These are phyloP conservation scores for Plantago major DNA, from an alignment of 257 asterid genomes.

Conservation along the genomic window DNA sequence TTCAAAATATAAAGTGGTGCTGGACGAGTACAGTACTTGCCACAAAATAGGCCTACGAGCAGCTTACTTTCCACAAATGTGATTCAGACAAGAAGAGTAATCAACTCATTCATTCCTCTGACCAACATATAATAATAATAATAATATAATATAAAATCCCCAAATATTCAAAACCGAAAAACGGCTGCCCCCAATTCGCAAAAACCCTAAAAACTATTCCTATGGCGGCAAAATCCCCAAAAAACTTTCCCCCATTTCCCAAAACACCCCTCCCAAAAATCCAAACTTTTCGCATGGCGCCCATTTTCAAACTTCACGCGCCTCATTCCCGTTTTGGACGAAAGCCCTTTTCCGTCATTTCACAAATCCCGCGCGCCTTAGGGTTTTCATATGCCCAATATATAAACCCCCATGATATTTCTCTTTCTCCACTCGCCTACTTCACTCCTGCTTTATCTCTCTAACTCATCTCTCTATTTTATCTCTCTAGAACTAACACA, in stretches of 20 bases:
- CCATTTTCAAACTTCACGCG: background rate
- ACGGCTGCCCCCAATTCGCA: background rate
- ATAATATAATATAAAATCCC: too few species aligned
- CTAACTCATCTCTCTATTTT: background rate
- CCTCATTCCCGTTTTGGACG: background rate
- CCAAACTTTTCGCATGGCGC: background rate
- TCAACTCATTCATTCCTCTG: background rate
- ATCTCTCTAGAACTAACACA: too few species aligned
- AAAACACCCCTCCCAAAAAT: background rate
- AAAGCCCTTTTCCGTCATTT: slow-evolving; percentile 2
- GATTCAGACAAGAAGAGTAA: background rate
- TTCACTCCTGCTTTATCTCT: background rate
- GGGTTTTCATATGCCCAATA: slow-evolving; percentile 1
- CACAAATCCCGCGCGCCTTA: slow-evolving; percentile 6
- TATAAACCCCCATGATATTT: background rate
- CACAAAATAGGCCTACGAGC: background rate
- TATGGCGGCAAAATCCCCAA: slow-evolving; percentile 12
- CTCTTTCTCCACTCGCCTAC: background rate
- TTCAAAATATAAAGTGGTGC: too few species aligned
- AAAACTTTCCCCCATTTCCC: too few species aligned
- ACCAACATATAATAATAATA: too few species aligned
- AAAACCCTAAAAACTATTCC: background rate
- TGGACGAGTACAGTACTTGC: too few species aligned
- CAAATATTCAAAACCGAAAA: background rate
- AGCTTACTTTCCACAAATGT: background rate